Conservation (phyloP, 345 rosid genomes). For the Camelina laxa region DNA sequence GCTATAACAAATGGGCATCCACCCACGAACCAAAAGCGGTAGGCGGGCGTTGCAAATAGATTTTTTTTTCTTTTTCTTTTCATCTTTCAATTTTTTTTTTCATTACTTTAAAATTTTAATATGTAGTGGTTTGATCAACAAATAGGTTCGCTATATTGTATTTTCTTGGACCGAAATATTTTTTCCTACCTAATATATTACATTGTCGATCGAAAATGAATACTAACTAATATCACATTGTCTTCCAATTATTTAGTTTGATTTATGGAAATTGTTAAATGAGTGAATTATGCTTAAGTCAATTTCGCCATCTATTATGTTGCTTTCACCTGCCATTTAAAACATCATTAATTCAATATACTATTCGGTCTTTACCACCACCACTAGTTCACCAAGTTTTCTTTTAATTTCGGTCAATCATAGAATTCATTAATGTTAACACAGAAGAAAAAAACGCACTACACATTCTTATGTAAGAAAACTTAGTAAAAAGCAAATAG, state of each 20-base stretch:
- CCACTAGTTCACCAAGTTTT: not conserved
- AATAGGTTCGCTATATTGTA: not conserved
- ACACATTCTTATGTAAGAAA: slow-evolving; percentile 4
- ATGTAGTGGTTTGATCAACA: not conserved
- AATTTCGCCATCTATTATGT: slow-evolving; percentile 10
- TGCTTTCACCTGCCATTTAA: slow-evolving; percentile 18
- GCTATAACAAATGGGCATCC: not conserved
- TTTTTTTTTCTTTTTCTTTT: not conserved
- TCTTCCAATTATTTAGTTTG: not conserved
- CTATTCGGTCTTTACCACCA: not conserved
- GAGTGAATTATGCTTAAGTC: slow-evolving; percentile 5
- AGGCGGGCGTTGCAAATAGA: not conserved
- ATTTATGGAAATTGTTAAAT: not conserved
- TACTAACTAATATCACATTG: not conserved
- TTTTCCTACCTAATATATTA: not conserved
- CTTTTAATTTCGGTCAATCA: slow-evolving; percentile 4
- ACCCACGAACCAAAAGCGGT: not conserved
- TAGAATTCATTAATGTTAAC: not conserved
- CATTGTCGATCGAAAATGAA: not conserved
- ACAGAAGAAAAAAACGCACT: slow-evolving; percentile 24
- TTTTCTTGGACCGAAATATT: not conserved
- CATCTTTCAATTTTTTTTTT: too few relatives aligned
- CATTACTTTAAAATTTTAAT: not conserved
- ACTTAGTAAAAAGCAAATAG: not conserved
- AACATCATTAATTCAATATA: slow-evolving; percentile 18